Evolutionary conservation across 2,329 filamentous ascomycete genomes (phyloP).

Genomic region (Leptographium flavum): DNA sequence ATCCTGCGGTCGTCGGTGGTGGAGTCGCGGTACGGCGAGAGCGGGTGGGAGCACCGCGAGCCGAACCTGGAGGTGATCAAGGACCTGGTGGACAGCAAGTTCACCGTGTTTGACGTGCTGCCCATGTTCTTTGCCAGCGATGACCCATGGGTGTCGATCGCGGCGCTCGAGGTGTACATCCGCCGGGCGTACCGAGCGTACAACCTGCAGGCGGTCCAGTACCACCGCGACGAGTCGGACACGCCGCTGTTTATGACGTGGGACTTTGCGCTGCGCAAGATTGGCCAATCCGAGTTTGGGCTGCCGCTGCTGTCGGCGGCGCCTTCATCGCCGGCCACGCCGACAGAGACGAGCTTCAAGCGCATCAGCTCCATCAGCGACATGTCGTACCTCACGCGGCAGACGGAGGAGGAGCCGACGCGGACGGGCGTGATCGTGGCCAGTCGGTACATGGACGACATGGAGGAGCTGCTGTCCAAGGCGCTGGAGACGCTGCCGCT

Average conservation of each 20-base stretch:
- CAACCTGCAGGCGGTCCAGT: constrained; percentile 76
- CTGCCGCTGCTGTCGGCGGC: constrained; percentile 65
- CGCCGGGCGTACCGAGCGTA: constrained; percentile 96
- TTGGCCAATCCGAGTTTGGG: constrained; percentile 82
- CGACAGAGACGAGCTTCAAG: constrained; percentile 53
- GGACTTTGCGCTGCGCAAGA: constrained; percentile 92
- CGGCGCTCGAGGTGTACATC: constrained; percentile 89
- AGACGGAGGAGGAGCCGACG: constrained; percentile 59
- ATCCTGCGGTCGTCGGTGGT: constrained; percentile 91
- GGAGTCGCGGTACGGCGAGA: constrained; percentile 94
- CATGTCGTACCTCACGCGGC: constrained; percentile 73
- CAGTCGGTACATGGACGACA: constrained; percentile 85
- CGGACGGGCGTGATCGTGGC: constrained; percentile 92
- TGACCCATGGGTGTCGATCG: constrained; percentile 86
- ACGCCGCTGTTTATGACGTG: constrained; percentile 68
- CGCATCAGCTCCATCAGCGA: constrained; percentile 92
- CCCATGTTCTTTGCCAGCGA: constrained; percentile 90
- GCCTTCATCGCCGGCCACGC: constrained; percentile 73
- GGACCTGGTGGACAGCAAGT: constrained; percentile 97
- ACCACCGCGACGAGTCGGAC: constrained; percentile 61
- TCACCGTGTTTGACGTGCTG: constrained; percentile 93
- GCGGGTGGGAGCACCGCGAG: constrained; percentile 89
- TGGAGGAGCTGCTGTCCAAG: constrained; percentile 71
- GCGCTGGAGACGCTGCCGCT: constrained; percentile 69
- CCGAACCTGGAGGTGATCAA: constrained; percentile 84